Evolutionary conservation across 2,329 filamentous ascomycete genomes (phyloP), one percentile per base, ranked within the genome.

Genomic region (Monosporascus cannonballus): DNA sequence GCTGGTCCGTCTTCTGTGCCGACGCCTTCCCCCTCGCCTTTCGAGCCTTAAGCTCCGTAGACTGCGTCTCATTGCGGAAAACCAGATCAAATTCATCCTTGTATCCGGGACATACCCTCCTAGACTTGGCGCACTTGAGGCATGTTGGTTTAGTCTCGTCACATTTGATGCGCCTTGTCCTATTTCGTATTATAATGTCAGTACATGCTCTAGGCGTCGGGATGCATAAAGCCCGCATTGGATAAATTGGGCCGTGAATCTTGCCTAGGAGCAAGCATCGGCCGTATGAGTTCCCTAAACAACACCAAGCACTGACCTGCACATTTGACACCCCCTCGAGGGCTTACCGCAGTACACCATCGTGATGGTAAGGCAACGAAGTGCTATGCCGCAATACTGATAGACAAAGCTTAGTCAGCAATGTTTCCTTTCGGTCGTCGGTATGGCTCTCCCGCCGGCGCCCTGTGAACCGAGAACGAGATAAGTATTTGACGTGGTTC

Each of bases 321-420:
- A 90, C 80, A 86, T 89, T 71, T 87, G 85, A 63, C 86, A 90
- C 61, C 85, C 86, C 71, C 76, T 73, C 1, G 83, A 86, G 63
- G 84, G 81, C 69, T 84, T 85, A 42, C 83, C 83, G 56, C 80
- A 83, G 61, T 85, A 86, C 14, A 85, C 83, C 83, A 85, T 86
- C 58, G 54, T 71, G 67, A 14, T 17, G 27, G 49, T 9, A 6
- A 22, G 38, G 37, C 51, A 36, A 38, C 44, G 44, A 42, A 24
- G 27, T 44, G 49, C 49, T 42, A 9, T 18, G 22, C 14, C 39
- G 24, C 39, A 20, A 42, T 42, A 22, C 14, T 18, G 17, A 14
- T 20, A 20, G 39, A 42, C 4, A 42, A 20, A 4, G 20, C 9
- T 42, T 18, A 18, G n/a, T 11, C 47, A 38, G 27, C 30, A 11